Conservation (phyloP, 2,329 filamentous ascomycete genomes). For the Dendryphion nanum region DNA sequence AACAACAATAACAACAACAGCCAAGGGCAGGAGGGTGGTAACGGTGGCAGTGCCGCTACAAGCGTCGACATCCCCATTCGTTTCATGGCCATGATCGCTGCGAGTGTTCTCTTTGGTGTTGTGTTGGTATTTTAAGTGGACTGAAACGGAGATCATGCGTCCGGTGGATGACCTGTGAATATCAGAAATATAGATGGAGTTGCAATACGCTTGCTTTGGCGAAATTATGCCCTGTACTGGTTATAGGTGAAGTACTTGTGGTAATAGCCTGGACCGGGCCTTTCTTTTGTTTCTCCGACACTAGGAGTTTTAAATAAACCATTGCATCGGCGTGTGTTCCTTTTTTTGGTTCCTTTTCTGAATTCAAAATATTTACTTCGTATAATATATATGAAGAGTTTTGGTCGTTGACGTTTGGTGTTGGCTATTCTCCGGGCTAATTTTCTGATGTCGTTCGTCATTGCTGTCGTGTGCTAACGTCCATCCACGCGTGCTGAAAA, state of each 20-base stretch:
- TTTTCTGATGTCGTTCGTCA: too few species aligned
- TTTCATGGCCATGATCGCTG: conserved; percentile 29
- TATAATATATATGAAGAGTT: not conserved
- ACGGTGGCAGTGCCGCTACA: conserved; percentile 14
- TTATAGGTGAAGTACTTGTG: conserved; percentile 3
- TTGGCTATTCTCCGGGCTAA: too few species aligned
- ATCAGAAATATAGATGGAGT: not conserved
- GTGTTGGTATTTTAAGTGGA: conserved; percentile 27
- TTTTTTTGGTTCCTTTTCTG: not conserved
- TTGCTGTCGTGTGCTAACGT: too few species aligned
- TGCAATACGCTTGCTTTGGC: not conserved
- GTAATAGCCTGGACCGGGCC: not conserved
- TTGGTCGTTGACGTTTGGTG: too few species aligned
- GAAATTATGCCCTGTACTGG: conserved; percentile 5
- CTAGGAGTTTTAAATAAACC: not conserved
- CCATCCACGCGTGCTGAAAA: too few species aligned
- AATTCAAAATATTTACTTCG: too few species aligned
- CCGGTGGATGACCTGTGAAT: not conserved
- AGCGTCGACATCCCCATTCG: conserved; percentile 26
- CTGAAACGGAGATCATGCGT: not conserved
- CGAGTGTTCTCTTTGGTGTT: conserved; percentile 31
- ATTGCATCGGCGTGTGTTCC: not conserved
- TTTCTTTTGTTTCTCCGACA: not conserved
- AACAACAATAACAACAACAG: conserved; percentile 1
- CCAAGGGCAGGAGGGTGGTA: conserved; percentile 1